Evolutionary conservation across 176 grass and related monocot species (phyloP).

Genomic region (Cenchrus fungigraminus): DNA sequence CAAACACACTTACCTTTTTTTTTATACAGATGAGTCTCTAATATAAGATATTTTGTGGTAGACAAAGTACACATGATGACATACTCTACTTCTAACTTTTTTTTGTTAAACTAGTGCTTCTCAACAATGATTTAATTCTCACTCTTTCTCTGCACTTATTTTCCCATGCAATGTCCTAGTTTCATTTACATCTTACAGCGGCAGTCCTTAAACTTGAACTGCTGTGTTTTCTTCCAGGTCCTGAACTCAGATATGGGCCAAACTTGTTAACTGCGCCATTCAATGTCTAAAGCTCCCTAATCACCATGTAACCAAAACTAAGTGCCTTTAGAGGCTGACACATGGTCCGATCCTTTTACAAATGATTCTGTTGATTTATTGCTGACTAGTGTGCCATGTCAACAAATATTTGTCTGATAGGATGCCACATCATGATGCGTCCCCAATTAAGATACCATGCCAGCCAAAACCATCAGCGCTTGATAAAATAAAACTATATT

Average conservation of each 20-base stretch:
- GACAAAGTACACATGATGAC: not conserved
- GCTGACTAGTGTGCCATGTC: not conserved
- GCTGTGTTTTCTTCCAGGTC: not conserved
- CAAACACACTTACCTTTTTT: not conserved
- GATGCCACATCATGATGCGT: not conserved
- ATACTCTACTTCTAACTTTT: not conserved
- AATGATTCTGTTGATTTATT: not conserved
- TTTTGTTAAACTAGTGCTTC: not conserved
- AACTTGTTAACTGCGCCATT: not conserved
- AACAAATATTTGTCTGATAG: not conserved
- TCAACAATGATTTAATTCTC: not conserved
- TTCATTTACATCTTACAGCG: not conserved
- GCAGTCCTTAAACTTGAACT: not conserved
- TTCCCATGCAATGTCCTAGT: not conserved
- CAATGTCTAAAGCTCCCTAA: not conserved
- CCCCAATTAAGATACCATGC: not conserved
- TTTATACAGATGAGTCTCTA: slow-evolving; percentile 5
- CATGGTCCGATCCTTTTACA: not conserved
- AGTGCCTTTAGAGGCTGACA: not conserved
- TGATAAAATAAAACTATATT: not conserved
- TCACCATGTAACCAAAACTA: not conserved
- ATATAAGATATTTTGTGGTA: not conserved
- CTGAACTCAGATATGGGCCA: not conserved
- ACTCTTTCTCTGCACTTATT: not conserved
- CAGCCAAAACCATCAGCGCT: not conserved